Base-by-base conservation (phyloP, 2,329 filamentous ascomycete species). In the Magnaporthales sp. region DNA sequence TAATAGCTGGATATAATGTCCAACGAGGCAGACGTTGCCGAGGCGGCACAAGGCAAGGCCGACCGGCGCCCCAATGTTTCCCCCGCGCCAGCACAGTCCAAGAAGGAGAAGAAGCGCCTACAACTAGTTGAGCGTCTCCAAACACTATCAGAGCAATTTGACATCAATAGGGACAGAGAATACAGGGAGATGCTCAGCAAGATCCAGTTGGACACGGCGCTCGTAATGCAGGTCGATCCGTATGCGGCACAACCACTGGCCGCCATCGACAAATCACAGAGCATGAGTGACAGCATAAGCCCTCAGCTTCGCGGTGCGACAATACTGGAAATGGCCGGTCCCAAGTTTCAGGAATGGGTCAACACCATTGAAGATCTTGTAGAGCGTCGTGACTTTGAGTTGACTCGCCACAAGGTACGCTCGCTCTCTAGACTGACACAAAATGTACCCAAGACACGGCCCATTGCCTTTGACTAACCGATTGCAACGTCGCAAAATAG, bases 131-230 rank as follows among this genome's bases (percentile, higher is more conserved):
- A 97, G 68, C 89, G 91, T 70, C 85, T 97, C 7, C 84, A 87
- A 56, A 86, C 88, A 67, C 88, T 97, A 77, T 88, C 89, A 66
- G 87, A 90, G 66, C 88, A 89, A 70, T 94, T 97, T 78, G 86
- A 88, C 70, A 86, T 89, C 69, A 93, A 96, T 74, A 86, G 91
- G 70, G 92, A 97, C 76, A 82, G 86, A 69, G 89, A 92, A 72
- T 98, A 96, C 77, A 88, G 93, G 69, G 91, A 95, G 70, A 92
- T 97, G 77, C 85, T 97, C 2, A 90, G 95, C 73, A 92, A 92
- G 71, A 87, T 97, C n/a, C 93, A 97, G 78, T 89, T 92, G 70
- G 93, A 97, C 77, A 93, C 93, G 79, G 91, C 86, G 67, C 84
- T 96, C 62, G 92, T 97, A 70, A 89, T 92, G 76, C 89, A 91